phyloP scores from a whole-genome alignment of 768 basidiomycete genomes.

The Lyophyllum semitale region DNA sequence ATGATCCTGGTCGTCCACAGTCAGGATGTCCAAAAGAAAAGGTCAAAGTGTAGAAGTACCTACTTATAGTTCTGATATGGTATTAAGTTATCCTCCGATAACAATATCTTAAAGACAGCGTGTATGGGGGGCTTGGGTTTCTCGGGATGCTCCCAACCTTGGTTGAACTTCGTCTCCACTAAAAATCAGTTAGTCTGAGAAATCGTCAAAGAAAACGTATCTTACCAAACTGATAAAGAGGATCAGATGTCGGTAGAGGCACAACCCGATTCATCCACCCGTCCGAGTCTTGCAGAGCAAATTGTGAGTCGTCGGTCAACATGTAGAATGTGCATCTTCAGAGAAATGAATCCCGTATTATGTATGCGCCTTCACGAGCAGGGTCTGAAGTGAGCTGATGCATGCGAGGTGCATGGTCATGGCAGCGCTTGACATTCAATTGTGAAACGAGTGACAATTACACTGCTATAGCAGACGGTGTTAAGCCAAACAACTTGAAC shows the following conservation, averaged over 20 bases:
- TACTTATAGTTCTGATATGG: constrained; percentile 20
- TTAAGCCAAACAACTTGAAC: too few species aligned
- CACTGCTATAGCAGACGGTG: not conserved
- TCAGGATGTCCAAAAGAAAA: not conserved
- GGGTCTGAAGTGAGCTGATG: not conserved
- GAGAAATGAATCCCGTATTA: not conserved
- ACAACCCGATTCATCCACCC: constrained; percentile 46
- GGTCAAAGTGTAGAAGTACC: not conserved
- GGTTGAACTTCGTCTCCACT: constrained; percentile 20
- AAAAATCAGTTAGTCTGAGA: not conserved
- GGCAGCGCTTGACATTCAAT: too few species aligned
- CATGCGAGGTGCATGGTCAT: not conserved
- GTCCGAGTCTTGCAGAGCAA: constrained; percentile 43
- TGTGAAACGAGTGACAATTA: not conserved
- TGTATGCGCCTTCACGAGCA: not conserved
- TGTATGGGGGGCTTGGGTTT: constrained; percentile 19
- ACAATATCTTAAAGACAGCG: constrained; percentile 18
- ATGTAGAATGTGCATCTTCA: constrained; percentile 1
- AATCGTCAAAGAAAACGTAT: constrained; percentile 8
- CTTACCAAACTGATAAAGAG: constrained; percentile 44
- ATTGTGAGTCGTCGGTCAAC: constrained; percentile 38
- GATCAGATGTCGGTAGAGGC: constrained; percentile 34
- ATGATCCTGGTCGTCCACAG: too few species aligned
- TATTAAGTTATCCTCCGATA: constrained; percentile 12
- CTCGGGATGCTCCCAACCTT: constrained; percentile 22